Conservation (phyloP, 2,329 filamentous ascomycete species). For the Nemania sp. region DNA sequence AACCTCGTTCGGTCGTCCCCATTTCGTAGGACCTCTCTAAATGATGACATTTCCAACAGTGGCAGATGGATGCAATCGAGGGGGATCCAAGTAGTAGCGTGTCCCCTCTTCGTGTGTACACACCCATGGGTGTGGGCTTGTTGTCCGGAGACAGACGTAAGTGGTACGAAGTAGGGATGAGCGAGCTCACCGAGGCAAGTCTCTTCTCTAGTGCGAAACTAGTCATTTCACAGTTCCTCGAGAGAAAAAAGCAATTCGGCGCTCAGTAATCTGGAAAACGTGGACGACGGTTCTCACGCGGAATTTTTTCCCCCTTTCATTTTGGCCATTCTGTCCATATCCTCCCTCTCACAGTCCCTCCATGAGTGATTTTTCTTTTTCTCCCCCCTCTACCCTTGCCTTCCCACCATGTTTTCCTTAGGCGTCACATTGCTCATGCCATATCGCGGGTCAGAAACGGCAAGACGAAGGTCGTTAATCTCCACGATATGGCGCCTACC, state of each 20-base stretch:
- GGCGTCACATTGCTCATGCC: constrained; percentile 9
- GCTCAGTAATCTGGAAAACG: constrained; percentile 11
- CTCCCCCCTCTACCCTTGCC: constrained; percentile 4
- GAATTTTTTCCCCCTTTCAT: constrained; percentile 3
- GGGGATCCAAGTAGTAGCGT: too few relatives aligned
- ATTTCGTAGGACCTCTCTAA: neutral
- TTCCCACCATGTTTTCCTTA: constrained; percentile 3
- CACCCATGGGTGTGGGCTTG: neutral
- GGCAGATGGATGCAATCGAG: neutral
- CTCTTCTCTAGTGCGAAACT: constrained; percentile 15
- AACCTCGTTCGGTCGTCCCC: neutral
- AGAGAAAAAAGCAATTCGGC: constrained; percentile 24
- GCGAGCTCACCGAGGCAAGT: constrained; percentile 5
- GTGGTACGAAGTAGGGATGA: neutral
- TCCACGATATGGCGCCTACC: constrained; percentile 8
- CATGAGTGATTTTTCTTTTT: constrained; percentile 25
- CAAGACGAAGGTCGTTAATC: constrained; percentile 7
- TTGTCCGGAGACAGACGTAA: neutral
- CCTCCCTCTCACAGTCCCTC: constrained; percentile 10
- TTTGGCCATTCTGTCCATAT: constrained; percentile 20
- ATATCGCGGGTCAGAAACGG: constrained; percentile 10
- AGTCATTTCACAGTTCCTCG: constrained; percentile 16
- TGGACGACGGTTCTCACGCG: constrained; percentile 11
- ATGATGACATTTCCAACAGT: neutral
- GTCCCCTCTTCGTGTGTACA: neutral